Base-by-base conservation (phyloP, 352 stramenopile species). In the Phytophthora citrophthora region DNA sequence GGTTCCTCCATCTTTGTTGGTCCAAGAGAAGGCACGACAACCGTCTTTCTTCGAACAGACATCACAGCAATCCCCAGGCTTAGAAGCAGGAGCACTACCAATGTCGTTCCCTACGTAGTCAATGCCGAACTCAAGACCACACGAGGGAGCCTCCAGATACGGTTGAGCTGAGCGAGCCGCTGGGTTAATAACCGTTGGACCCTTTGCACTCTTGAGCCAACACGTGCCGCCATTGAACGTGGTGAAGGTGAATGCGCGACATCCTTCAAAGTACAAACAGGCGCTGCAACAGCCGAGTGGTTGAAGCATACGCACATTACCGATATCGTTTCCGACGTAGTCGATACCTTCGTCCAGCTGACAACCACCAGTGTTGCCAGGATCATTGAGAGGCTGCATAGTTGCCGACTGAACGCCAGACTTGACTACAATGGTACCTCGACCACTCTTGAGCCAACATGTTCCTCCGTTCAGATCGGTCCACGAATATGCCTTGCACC, bases 391-490 rank as follows among this genome's bases (percentile, higher is more conserved):
- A 32, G 57, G 48, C 31, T 65, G 57, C 40, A 65, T 31, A 11
- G 57, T 43, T 5, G 57, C 57, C 23, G 57, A 60, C 57, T 65
- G 39, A 11, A 65, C 48, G 29, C 29, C 44, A 27, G 57, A 16
- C n/a, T 48, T 60, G 15, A 61, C 50, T 29, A 61, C 23, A 34
- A 72, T 46, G 4, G 54, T 62, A 5, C 67, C 71, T 5, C 66
- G 67, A 8, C 56, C 69, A 31, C 64, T 83, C 69, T 89, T 89
- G 56, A 90, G 65, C 72, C 72, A 90, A 62, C 79, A 88, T 5
- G 71, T 88, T 18, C 79, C 79, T 3, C 74, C 77, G 38, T 81
- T 80, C 34, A 56, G 53, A 32, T 72, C 62, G 3, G 52, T 79
- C 77, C 77, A 90, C 0, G 72, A 74, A 39, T 73, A 88, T 0